A percentile compares a stretch with the other conserved stretches of the same genome.
These are phyloP conservation scores for Hypericum perforatum DNA, from an alignment of 345 rosid genomes.

Conservation along the genomic window DNA sequence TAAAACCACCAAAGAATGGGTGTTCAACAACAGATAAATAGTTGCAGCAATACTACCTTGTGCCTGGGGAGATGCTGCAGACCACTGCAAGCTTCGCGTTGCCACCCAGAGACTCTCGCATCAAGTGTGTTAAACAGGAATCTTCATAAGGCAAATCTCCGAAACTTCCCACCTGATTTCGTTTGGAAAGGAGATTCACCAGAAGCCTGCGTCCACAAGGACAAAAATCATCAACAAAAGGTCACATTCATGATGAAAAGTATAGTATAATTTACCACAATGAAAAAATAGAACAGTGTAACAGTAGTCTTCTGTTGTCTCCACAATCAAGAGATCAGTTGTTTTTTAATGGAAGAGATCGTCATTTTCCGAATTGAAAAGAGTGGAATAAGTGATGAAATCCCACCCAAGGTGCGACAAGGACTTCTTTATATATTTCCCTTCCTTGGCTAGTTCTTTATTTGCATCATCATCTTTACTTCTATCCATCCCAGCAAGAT, in stretches of 20 bases:
- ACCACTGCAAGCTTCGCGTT: conserved; percentile 81
- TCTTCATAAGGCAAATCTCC: conserved; percentile 40
- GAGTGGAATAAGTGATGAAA: conserved; percentile 1
- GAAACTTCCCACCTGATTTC: conserved; percentile 28
- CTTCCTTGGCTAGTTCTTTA: conserved; percentile 53
- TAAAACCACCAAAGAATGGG: not conserved
- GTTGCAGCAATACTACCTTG: conserved; percentile 29
- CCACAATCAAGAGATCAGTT: not conserved
- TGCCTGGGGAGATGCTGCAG: conserved; percentile 63
- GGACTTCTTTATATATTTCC: conserved; percentile 70
- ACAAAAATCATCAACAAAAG: not conserved
- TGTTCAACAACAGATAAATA: no score
- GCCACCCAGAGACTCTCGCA: conserved; percentile 92
- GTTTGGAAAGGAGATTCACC: conserved; percentile 52
- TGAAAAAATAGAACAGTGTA: no score
- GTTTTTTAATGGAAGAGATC: no score
- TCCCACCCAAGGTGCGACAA: conserved; percentile 82
- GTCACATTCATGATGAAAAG: no score
- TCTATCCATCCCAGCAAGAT: conserved; percentile 81
- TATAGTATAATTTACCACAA: no score
- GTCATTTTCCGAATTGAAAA: not conserved
- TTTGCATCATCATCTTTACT: conserved; percentile 54
- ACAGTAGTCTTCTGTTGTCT: not conserved
- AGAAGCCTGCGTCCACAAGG: conserved; percentile 46
- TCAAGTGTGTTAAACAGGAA: conserved; percentile 68